Base-by-base conservation (phyloP, 2,329 filamentous ascomycete genomes). In the Pestalotiopsis sp. region DNA sequence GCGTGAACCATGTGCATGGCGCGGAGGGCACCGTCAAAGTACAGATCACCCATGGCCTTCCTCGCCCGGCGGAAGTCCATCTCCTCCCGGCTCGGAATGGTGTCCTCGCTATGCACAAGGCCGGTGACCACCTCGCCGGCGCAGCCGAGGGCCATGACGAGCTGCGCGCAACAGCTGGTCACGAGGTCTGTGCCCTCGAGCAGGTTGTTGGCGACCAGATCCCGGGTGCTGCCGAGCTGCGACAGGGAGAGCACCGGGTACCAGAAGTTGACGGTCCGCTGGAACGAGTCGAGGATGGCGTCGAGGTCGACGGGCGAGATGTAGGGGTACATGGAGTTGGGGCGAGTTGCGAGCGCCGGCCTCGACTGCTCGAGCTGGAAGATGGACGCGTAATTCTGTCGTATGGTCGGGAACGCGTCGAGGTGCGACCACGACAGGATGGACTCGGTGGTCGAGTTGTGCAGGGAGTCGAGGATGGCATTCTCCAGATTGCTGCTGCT, bases 351-450 rank as follows among this genome's bases (percentile, higher is more conserved):
- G 2, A 86, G 69, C 0, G 81, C 73, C 0, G 76, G 69, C 0
- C 85, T 79, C 0, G 78, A 78, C 63, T 82, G 82, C 69, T 87
- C 85, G 0, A 87, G 77, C 20, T 82, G 78, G 64, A 86, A 86
- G 27, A 86, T 84, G 1, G 84, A 81, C 2, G 78, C 74, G 27
- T 83, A 82, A 17, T 81, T 80, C 36, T 80, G 75, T 1, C 84
- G 77, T 27, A 86, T 76, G 12, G 78, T 78, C 2, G 81, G 80
- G 58, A 84, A 84, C 2, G 78, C 75, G 36, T 84, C 80, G 67
- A 86, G 86, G 67, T 85, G 82, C 6, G 82, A 83, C 85, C 84
- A 86, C 67, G 83, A 81, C 0, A 87, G 78, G n/a, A 87, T 79
- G 0, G 82, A 84, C 71, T 86, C 84, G 0, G 84, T 86, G 0